Percentiles rank a stretch among this genome's conserved stretches.
Conservation (phyloP, 1,284 basidiomycete species). For the Papiliotrema terrestris region DNA sequence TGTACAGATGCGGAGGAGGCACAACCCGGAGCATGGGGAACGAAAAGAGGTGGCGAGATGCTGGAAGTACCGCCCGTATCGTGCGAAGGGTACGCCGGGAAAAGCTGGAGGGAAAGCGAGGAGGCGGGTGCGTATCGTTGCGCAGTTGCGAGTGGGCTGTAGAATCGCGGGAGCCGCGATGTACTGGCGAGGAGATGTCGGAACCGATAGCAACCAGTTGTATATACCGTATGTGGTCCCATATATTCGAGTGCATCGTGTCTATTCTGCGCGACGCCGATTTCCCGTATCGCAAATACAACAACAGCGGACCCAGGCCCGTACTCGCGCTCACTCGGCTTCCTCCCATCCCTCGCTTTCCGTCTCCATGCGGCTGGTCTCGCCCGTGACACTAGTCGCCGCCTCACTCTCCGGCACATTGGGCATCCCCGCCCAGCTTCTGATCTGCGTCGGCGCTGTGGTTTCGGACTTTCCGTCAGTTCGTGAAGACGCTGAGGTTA, state of each 20-base stretch:
- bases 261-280: neutral
- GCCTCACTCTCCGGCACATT: constrained; percentile 7
- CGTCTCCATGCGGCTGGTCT: neutral
- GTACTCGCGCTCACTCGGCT: neutral
- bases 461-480: constrained; percentile 16
- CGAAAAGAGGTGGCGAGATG: no score
- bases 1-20: no score
- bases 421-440: neutral
- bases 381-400: constrained; percentile 8
- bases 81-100: no score
- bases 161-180: no score
- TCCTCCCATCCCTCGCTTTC: constrained; percentile 6
- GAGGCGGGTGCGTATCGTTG: no score
- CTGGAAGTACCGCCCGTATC: no score
- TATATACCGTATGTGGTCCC: no score
- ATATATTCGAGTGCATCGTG: neutral
- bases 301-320: neutral
- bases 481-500: constrained; percentile 8
- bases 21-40: no score
- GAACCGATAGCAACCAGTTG: no score
- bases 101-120: no score
- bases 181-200: no score
- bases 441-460: constrained; percentile 2
- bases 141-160: no score
- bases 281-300: neutral